Base-by-base conservation (phyloP, 2,329 filamentous ascomycete genomes). In the Aspergillus fischeri region DNA sequence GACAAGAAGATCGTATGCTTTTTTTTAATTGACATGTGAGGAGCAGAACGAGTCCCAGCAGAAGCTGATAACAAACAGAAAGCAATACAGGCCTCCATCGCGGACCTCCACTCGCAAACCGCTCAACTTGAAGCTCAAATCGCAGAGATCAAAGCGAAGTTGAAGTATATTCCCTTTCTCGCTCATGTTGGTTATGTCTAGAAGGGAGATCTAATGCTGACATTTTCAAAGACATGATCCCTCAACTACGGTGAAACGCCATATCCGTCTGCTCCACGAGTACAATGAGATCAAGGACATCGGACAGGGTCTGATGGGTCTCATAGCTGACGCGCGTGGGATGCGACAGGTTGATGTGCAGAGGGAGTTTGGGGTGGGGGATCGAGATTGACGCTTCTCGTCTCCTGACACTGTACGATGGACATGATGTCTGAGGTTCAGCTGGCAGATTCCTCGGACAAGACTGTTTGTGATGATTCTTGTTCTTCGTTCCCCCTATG, bases 201-300 rank as follows among this genome's bases (percentile, higher is more conserved):
- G 3, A 14, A 21, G 5, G 38, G 17, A 21, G 6, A 48, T 17
- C 35, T 24, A 56, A 35, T 35, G 9, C 21, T 32, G 28, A n/a
- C 51, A 61, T 28, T 8, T 48, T 14, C 27, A 2, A 49, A 72
- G 69, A 25, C 60, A 71, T 62, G 75, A 78, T 10, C 78, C 83
- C 0, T 76, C 81, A 44, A 72, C 74, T 21, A 82, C 83, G 9
- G 83, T 88, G 52, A 81, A 84, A 54, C 75, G 76, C 32, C 87
- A 90, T 68, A 90, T 90, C 66, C 79, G 79, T 57, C 75, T 86
- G 3, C 76, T 90, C 32, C 86, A 89, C 62, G 77, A 83, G 56
- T 90, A 90, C 73, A 90, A 90, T 65, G 86, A 89, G 69, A 84
- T 89, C 64, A 85, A 86, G 60, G 87, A 90, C 69, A 77, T 88